Percentiles rank a stretch among this genome's conserved stretches.
phyloP scores from a whole-genome alignment of 2,329 filamentous ascomycete species.

The Neopestalotiopsis sp. region DNA sequence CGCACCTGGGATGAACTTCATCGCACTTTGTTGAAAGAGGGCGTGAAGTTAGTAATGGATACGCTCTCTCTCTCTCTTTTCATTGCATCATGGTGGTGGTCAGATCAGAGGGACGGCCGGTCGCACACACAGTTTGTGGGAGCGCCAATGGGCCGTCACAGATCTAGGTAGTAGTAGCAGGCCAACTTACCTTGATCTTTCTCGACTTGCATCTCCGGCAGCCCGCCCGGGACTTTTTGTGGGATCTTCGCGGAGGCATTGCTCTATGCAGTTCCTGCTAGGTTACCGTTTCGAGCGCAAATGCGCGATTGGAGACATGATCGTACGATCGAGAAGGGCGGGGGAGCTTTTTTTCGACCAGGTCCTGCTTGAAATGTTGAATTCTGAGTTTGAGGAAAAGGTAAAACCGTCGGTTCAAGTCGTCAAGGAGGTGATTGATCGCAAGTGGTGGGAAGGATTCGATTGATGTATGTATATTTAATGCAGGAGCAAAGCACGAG shows the following conservation, averaged over 20 bases:
- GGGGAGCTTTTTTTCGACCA: background rate
- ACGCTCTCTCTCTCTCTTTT: background rate
- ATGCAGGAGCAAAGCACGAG: background rate
- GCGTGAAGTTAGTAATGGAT: background rate
- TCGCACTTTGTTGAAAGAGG: slow-evolving; percentile 56
- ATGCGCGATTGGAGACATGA: slow-evolving; percentile 10
- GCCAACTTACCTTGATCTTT: slow-evolving; percentile 67
- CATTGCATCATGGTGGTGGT: background rate
- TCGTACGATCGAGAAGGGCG: slow-evolving; percentile 8
- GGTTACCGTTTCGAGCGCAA: slow-evolving; percentile 6
- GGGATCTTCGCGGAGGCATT: slow-evolving; percentile 70
- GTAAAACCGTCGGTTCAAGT: background rate
- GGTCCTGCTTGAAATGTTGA: background rate
- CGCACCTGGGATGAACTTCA: slow-evolving; percentile 67
- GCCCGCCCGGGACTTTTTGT: slow-evolving; percentile 73
- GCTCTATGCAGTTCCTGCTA: slow-evolving; percentile 19
- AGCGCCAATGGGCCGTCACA: background rate
- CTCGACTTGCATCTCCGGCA: slow-evolving; percentile 69
- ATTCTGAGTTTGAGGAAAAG: background rate
- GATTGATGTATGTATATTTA: background rate
- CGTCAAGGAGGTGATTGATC: background rate
- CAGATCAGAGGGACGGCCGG: background rate
- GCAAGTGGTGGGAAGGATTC: background rate
- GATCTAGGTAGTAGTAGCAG: background rate
- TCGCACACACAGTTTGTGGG: too few species aligned